phyloP scores from a whole-genome alignment of 805 yeast species.

The Priceomyces haplophilus region DNA sequence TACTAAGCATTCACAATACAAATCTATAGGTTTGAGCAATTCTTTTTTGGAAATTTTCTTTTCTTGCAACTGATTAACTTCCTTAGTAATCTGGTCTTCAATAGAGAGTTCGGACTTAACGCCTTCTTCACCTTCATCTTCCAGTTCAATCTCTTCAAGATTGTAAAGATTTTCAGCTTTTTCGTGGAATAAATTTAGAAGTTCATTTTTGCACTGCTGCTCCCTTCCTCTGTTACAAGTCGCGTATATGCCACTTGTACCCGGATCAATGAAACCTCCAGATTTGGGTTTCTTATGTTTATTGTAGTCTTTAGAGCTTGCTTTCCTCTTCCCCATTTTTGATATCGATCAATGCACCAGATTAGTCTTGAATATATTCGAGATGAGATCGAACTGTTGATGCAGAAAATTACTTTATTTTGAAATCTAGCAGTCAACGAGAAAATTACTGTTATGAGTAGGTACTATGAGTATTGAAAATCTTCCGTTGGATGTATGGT shows the following conservation, averaged over 20 bases:
- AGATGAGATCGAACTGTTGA: not conserved
- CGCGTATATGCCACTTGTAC: conserved; percentile 82
- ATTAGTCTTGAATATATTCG: not conserved
- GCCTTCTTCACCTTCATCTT: conserved; percentile 31
- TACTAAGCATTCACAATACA: conserved; percentile 79
- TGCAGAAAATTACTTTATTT: not conserved
- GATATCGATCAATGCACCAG: not conserved
- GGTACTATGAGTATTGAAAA: conserved; percentile 5
- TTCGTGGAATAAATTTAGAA: conserved; percentile 51
- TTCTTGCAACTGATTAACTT: conserved; percentile 59
- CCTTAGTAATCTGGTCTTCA: conserved; percentile 74
- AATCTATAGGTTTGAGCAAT: conserved; percentile 54
- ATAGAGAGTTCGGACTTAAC: conserved; percentile 47
- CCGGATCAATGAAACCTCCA: conserved; percentile 68
- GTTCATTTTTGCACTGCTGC: conserved; percentile 70
- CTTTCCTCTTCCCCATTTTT: conserved; percentile 30
- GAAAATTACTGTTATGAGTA: not conserved
- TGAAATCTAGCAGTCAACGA: not conserved
- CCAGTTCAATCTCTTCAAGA: conserved; percentile 15
- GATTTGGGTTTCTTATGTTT: conserved; percentile 45
- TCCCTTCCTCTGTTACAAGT: conserved; percentile 85
- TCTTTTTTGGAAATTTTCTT: conserved; percentile 40
- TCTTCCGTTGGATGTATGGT: conserved; percentile 18
- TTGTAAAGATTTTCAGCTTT: conserved; percentile 35
- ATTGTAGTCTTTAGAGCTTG: conserved; percentile 17